These are phyloP conservation scores for Rhodotorula sp. DNA, from an alignment of 1,284 basidiomycete species.

Conservation along the genomic window DNA sequence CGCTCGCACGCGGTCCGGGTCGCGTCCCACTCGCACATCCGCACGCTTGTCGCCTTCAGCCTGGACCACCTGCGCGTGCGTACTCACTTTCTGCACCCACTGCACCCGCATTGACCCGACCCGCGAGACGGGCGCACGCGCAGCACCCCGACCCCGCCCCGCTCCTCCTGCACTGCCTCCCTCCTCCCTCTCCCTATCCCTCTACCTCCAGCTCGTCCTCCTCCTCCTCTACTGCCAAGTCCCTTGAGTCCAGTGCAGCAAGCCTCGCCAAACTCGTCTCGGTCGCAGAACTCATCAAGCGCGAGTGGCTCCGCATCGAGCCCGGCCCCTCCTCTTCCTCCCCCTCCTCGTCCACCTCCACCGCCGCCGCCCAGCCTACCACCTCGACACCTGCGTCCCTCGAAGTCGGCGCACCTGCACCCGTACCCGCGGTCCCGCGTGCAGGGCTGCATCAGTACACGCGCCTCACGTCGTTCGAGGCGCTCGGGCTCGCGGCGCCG, in stretches of 20 bases:
- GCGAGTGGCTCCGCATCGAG: constrained; percentile 4
- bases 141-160: neutral
- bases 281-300: constrained; percentile 30
- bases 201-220: neutral
- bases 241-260: neutral
- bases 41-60: neutral
- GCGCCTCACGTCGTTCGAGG: constrained; percentile 18
- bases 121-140: no score
- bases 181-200: neutral
- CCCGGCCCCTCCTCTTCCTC: no score
- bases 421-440: neutral
- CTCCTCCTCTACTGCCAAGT: neutral
- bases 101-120: neutral
- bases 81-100: neutral
- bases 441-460: constrained; percentile 31
- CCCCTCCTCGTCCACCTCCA: no score
- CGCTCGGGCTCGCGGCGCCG: neutral
- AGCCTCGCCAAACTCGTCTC: constrained; percentile 33
- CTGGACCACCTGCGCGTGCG: constrained; percentile 2
- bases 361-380: no score
- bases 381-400: neutral
- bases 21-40: constrained; percentile 2
- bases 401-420: no score
- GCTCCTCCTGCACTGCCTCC: constrained; percentile 18
- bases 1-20: neutral